Evolutionary conservation across 768 basidiomycete genomes (phyloP).

Genomic region (Clathrus columnatus): DNA sequence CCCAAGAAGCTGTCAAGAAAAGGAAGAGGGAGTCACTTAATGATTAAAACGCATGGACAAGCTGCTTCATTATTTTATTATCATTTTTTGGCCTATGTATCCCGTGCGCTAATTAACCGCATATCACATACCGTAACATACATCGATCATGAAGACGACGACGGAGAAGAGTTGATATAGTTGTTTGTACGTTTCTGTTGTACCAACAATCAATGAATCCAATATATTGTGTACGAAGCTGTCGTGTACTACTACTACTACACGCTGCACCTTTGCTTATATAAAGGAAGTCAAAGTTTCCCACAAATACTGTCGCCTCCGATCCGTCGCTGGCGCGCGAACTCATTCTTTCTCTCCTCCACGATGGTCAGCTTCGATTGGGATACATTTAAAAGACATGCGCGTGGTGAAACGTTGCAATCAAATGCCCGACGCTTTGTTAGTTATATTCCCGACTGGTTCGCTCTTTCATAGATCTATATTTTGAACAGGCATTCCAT

Average conservation of each 20-base stretch:
- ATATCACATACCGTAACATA: not conserved
- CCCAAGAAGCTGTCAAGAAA: not conserved
- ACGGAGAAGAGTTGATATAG: too few relatives aligned
- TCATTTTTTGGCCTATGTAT: not conserved
- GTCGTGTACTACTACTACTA: not conserved
- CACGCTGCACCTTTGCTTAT: too few relatives aligned
- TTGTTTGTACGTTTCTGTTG: not conserved
- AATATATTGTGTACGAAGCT: not conserved
- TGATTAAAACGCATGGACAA: not conserved
- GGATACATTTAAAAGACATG: not conserved
- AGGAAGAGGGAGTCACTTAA: conserved; percentile 4
- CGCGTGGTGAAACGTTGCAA: not conserved
- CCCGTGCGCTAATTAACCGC: not conserved
- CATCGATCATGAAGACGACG: not conserved
- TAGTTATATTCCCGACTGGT: not conserved
- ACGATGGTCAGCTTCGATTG: not conserved
- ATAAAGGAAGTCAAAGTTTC: too few relatives aligned
- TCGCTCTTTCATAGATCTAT: too few relatives aligned
- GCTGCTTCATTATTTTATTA: not conserved
- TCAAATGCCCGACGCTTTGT: not conserved
- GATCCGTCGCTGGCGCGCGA: too few relatives aligned
- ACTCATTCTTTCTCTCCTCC: not conserved
- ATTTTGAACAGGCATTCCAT: too few relatives aligned
- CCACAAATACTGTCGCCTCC: too few relatives aligned
- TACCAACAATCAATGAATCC: not conserved